These are phyloP conservation scores for Wickerhamiella allomyrinae DNA, from an alignment of 805 yeast species.

Conservation along the genomic window DNA sequence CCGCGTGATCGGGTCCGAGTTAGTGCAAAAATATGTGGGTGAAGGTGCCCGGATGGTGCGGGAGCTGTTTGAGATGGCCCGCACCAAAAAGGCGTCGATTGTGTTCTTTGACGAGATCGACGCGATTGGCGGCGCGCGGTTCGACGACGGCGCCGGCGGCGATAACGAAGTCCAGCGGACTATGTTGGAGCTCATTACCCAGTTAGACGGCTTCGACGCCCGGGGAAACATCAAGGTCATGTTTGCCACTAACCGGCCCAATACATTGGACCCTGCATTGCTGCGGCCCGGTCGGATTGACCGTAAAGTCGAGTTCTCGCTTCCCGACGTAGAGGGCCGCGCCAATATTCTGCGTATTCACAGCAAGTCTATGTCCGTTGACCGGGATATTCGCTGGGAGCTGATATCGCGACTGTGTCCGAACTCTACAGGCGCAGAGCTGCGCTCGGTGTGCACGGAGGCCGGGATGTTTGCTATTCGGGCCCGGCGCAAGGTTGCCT, in stretches of 20 bases:
- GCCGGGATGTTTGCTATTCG: slow-evolving; percentile 99
- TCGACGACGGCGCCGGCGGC: slow-evolving; percentile 99
- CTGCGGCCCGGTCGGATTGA: slow-evolving; percentile 98
- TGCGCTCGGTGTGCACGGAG: slow-evolving; percentile 96
- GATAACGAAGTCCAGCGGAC: slow-evolving; percentile 99
- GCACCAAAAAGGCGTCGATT: slow-evolving; percentile 95
- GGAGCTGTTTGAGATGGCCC: slow-evolving; percentile 97
- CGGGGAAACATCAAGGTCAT: slow-evolving; percentile 97
- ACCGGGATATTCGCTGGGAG: slow-evolving; percentile 97
- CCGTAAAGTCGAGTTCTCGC: slow-evolving; percentile 91
- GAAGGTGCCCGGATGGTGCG: slow-evolving; percentile 99
- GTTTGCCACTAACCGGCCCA: slow-evolving; percentile 98
- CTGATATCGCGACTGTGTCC: slow-evolving; percentile 94
- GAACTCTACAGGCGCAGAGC: slow-evolving; percentile 96
- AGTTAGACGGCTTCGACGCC: slow-evolving; percentile 96
- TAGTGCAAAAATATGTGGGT: slow-evolving; percentile 97
- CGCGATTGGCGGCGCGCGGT: slow-evolving; percentile 99
- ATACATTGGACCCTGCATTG: slow-evolving; percentile 93
- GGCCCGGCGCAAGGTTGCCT: slow-evolving; percentile 94
- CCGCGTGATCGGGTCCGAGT: slow-evolving; percentile 94
- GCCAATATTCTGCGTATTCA: slow-evolving; percentile 96
- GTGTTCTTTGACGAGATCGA: slow-evolving; percentile 97
- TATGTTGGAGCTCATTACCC: slow-evolving; percentile 95
- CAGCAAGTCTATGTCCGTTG: slow-evolving; percentile 94
- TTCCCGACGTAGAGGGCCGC: slow-evolving; percentile 95